Evolutionary conservation across 148 eudicot genomes (phyloP), one percentile per base, ranked within the genome.

Genomic region (Suaeda aralocaspica): DNA sequence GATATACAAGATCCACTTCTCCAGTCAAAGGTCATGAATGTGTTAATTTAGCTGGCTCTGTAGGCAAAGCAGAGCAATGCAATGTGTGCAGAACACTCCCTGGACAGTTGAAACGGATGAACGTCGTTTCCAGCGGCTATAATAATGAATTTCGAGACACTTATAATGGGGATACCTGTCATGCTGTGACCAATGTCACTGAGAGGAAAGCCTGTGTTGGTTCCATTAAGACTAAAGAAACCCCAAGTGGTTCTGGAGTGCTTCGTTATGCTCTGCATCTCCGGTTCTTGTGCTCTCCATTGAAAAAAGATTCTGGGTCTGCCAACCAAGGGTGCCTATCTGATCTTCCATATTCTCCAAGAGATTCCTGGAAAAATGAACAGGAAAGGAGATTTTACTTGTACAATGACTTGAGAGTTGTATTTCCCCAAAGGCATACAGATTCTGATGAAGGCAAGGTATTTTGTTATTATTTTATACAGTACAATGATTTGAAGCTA

Each of bases 381-480:
- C 78, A 74, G 56, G 90, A 86, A 53, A 79, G 86, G 57, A 82
- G 80, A 63, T 84, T 88, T 58, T 90, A 88, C 71, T 67, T 90
- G 50, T 86, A 86, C 66, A 88, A 83, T 66, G 87, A 90, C 68
- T 39, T 90, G 65, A 83, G 83, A 70, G 96, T 86, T 29, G 92
- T 90, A 41, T 90, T 90, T 75, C 96, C 96, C 69, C 96, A 90
- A 72, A 84, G 96, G 56, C 96, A 86, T 83, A 78, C 86, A 42
- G 96, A 88, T 79, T 73, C 90, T 69, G 96, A 90, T 74, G 96
- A 90, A 81, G 92, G 96, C 57, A 84, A 90, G 92, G 96, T 90
- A 84, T 33, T 76, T 48, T 78, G n/a, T 53, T 30, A 39, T 49
- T 26, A 16, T 44, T 19, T 30, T 6, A n/a, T 46, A 19, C 29